phyloP scores from a whole-genome alignment of 305 asterid genomes.

The Caryopteris hybrid region DNA sequence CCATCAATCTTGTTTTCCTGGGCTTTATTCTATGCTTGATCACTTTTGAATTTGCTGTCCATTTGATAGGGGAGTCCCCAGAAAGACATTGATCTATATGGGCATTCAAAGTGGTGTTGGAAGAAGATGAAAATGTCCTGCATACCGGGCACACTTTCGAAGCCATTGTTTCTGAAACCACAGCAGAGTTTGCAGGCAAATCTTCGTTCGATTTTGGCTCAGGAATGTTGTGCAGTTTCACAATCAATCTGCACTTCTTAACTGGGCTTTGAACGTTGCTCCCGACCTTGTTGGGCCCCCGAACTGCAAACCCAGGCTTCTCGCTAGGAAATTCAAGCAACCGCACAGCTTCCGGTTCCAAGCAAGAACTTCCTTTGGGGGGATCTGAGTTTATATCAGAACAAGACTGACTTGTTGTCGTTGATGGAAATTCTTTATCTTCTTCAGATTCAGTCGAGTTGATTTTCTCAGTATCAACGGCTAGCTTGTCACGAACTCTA shows the following conservation, averaged over 20 bases:
- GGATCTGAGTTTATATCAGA: constrained; percentile 41
- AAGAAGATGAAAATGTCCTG: constrained; percentile 84
- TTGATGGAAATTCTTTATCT: constrained; percentile 39
- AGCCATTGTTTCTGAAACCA: constrained; percentile 69
- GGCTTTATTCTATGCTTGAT: constrained; percentile 74
- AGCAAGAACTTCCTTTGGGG: no score
- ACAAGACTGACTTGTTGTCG: constrained; percentile 38
- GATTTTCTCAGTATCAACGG: constrained; percentile 25
- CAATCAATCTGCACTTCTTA: constrained; percentile 62
- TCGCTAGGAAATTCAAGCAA: constrained; percentile 15
- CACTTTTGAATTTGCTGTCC: constrained; percentile 43
- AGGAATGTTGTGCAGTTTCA: constrained; percentile 37
- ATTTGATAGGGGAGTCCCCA: constrained; percentile 47
- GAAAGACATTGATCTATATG: constrained; percentile 97
- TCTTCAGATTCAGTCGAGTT: constrained; percentile 39
- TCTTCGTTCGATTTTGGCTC: constrained; percentile 44
- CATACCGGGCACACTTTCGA: constrained; percentile 97
- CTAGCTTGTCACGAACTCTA: constrained; percentile 25
- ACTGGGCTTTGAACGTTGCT: constrained; percentile 26
- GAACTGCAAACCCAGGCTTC: constrained; percentile 30
- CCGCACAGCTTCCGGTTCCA: constrained; percentile 34
- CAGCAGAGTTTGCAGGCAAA: constrained; percentile 28
- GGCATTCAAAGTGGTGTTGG: constrained; percentile 96
- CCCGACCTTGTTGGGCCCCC: constrained; percentile 31
- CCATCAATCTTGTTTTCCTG: constrained; percentile 67